Conservation (phyloP, 495 filamentous ascomycete species). For the Penicilliopsis zonata region DNA sequence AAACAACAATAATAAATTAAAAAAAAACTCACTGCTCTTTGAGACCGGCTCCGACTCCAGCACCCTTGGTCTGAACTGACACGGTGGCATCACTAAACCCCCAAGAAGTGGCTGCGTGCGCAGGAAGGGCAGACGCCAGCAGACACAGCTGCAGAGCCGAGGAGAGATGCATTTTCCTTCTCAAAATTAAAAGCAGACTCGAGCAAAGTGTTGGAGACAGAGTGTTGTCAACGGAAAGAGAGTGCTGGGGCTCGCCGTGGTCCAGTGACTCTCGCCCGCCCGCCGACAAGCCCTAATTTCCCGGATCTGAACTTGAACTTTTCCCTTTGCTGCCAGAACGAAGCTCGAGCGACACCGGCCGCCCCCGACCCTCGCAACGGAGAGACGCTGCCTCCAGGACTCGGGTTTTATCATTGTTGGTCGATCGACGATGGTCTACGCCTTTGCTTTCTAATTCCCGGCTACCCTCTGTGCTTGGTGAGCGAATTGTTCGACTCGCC, state of each 20-base stretch:
- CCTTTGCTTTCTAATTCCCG: no score
- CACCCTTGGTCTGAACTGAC: slow-evolving; percentile 59
- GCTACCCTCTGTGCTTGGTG: no score
- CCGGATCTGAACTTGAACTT: slow-evolving; percentile 10
- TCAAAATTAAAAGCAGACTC: no score
- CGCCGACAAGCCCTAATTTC: slow-evolving; percentile 25
- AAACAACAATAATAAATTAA: background rate
- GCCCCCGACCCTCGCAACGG: no score
- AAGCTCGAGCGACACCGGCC: no score
- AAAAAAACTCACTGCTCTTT: slow-evolving; percentile 57
- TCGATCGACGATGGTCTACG: no score
- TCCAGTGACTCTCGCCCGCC: slow-evolving; percentile 19
- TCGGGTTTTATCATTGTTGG: background rate
- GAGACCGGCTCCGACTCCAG: slow-evolving; percentile 45
- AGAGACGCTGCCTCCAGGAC: no score
- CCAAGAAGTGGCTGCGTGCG: slow-evolving; percentile 62
- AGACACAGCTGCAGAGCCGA: slow-evolving; percentile 26
- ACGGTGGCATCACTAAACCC: slow-evolving; percentile 76
- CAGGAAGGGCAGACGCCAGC: slow-evolving; percentile 25
- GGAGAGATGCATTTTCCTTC: slow-evolving; percentile 36
- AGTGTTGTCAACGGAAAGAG: background rate
- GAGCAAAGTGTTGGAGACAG: no score
- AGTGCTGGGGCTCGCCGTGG: slow-evolving; percentile 11
- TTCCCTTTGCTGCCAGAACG: no score
- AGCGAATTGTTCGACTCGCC: no score